Percentiles rank a stretch among this genome's conserved stretches.
These are phyloP conservation scores for Dendrobium catenatum DNA, from an alignment of 106 monocot species.

Conservation along the genomic window DNA sequence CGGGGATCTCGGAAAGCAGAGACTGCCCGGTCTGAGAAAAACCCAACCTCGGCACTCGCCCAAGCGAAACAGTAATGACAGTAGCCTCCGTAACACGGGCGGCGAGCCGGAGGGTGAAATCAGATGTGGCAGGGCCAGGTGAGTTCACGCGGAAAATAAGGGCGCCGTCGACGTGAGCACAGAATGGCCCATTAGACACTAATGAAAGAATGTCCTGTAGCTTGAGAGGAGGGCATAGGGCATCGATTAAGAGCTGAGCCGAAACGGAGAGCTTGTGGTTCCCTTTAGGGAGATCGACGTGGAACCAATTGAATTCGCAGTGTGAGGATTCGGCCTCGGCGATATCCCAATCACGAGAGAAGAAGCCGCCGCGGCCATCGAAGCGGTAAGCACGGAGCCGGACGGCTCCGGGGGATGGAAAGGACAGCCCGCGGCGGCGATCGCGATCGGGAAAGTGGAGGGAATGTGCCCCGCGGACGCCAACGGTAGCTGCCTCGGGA, in stretches of 20 bases:
- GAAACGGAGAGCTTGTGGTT: conserved; percentile 50
- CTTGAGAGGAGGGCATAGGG: conserved; percentile 83
- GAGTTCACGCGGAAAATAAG: conserved; percentile 84
- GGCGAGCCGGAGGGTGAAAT: conserved; percentile 66
- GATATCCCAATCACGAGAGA: conserved; percentile 39
- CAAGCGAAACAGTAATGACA: conserved; percentile 71
- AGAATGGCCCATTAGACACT: conserved; percentile 78
- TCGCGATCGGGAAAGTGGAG: background rate
- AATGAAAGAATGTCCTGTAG: conserved; percentile 91
- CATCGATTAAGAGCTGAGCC: conserved; percentile 70
- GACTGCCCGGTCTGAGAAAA: conserved; percentile 51
- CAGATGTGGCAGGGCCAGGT: conserved; percentile 57
- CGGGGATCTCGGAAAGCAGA: conserved; percentile 55
- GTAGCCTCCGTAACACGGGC: conserved; percentile 69
- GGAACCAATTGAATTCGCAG: conserved; percentile 65
- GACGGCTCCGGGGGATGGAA: background rate
- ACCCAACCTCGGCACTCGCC: conserved; percentile 73
- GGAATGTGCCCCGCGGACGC: background rate
- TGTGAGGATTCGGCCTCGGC: conserved; percentile 10
- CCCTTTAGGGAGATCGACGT: conserved; percentile 82
- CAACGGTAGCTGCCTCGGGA: background rate
- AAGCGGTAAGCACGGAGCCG: conserved; percentile 41
- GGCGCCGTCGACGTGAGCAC: conserved; percentile 60
- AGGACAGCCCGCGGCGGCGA: conserved; percentile 5
- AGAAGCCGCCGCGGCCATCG: conserved; percentile 42